Conservation (phyloP, 2,329 filamentous ascomycete species). For the Neospermospora avenae region DNA sequence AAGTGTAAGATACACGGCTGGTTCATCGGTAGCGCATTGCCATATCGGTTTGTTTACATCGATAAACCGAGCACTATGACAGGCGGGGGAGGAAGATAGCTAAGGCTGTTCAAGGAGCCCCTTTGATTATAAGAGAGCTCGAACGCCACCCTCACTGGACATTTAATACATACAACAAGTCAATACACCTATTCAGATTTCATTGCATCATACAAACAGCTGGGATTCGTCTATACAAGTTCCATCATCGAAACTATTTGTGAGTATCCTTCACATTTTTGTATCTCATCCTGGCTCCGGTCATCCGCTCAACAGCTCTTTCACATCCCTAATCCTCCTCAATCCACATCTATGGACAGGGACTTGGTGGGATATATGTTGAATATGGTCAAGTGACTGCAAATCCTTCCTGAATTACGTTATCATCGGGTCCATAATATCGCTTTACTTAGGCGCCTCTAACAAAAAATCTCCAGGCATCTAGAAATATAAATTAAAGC, state of each 20-base stretch:
- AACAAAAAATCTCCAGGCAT: no score
- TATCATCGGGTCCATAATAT: no score
- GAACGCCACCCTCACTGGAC: not conserved
- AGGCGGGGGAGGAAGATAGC: not conserved
- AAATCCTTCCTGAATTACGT: no score
- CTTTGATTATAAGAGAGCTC: constrained; percentile 8
- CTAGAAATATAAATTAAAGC: not conserved
- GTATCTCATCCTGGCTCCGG: no score
- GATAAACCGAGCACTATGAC: constrained; percentile 5
- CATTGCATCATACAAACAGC: not conserved
- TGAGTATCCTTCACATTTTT: not conserved
- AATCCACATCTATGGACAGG: not conserved
- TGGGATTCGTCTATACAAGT: not conserved
- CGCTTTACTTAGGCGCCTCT: no score
- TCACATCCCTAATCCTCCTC: not conserved
- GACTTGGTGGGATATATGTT: not conserved
- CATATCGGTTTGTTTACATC: constrained; percentile 27
- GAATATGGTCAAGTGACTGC: not conserved
- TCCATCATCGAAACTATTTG: not conserved
- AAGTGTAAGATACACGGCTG: constrained; percentile 31
- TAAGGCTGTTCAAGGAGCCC: not conserved
- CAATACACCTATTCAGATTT: not conserved
- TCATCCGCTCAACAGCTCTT: no score
- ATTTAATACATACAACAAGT: not conserved
- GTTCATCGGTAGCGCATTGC: constrained; percentile 29